These are phyloP conservation scores for Marasmius fiardii DNA, from an alignment of 1,284 basidiomycete genomes.

Conservation along the genomic window DNA sequence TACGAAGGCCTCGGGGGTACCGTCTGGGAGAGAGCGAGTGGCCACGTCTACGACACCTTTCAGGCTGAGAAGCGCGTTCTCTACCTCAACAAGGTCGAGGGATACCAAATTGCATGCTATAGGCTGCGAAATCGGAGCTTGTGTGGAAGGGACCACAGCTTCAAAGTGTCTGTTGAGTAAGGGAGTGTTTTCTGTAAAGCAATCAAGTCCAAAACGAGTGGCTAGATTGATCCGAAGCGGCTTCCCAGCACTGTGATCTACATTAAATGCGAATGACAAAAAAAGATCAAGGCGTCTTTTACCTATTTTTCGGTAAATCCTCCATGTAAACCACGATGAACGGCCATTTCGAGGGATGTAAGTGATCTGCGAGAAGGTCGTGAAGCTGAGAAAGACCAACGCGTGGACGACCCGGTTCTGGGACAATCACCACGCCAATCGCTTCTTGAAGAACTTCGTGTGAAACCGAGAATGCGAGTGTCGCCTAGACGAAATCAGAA, in stretches of 20 bases:
- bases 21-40: slow-evolving; percentile 29
- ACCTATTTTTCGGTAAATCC: slow-evolving; percentile 17
- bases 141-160: slow-evolving; percentile 29
- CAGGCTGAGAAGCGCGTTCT: slow-evolving; percentile 42
- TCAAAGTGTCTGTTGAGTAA: slow-evolving; percentile 37
- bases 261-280: slow-evolving; percentile 24
- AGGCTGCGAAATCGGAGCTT: slow-evolving; percentile 31
- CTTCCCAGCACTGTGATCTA: slow-evolving; percentile 38
- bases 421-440: slow-evolving; percentile 17
- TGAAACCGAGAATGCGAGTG: slow-evolving; percentile 16
- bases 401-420: slow-evolving; percentile 9
- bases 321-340: slow-evolving; percentile 18
- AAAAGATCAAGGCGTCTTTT: slow-evolving; percentile 12
- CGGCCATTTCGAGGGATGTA: slow-evolving; percentile 36
- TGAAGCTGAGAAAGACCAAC: slow-evolving; percentile 30
- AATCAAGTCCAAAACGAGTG: slow-evolving; percentile 34
- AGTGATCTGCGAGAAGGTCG: slow-evolving; percentile 36
- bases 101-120: slow-evolving; percentile 33
- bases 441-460: slow-evolving; percentile 18
- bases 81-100: slow-evolving; percentile 32
- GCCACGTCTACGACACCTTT: slow-evolving; percentile 49
- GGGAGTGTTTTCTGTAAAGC: slow-evolving; percentile 32
- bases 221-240: slow-evolving; percentile 40
- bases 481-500: slow-evolving; percentile 6
- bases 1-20: slow-evolving; percentile 33